Conservation (phyloP, 768 basidiomycete species). For the Hemileccinum impolitum region DNA sequence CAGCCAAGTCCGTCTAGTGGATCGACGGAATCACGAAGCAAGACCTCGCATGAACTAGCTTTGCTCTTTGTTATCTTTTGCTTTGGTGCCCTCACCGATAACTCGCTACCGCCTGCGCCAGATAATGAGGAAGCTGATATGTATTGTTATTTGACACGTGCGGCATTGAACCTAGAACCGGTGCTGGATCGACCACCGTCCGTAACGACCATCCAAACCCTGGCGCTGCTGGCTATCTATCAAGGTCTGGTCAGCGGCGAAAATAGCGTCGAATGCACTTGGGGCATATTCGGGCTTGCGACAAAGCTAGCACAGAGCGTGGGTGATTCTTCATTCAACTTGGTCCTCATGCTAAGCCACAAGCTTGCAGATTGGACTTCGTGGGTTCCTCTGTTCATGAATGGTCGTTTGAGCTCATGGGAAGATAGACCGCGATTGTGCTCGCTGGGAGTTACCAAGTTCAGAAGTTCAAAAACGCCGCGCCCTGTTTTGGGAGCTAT, state of each 20-base stretch:
- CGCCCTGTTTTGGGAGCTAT: conserved; percentile 70
- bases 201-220: conserved; percentile 65
- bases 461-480: conserved; percentile 69
- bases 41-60: conserved; percentile 57
- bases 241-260: conserved; percentile 65
- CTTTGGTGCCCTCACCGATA: conserved; percentile 59
- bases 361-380: conserved; percentile 56
- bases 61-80: conserved; percentile 60
- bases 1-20: conserved; percentile 3
- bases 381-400: conserved; percentile 38
- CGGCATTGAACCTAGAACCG: conserved; percentile 62
- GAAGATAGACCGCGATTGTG: conserved; percentile 64
- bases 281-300: conserved; percentile 63
- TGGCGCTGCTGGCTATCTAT: conserved; percentile 68
- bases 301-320: conserved; percentile 69
- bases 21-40: conserved; percentile 13
- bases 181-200: conserved; percentile 68
- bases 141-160: conserved; percentile 60
- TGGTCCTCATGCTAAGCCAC: conserved; percentile 1
- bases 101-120: conserved; percentile 47
- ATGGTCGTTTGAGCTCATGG: conserved; percentile 12
- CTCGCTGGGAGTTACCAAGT: conserved; percentile 59
- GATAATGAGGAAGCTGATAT: conserved; percentile 51
- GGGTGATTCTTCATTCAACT: conserved; percentile 26
- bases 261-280: conserved; percentile 66